Evolutionary conservation across 2,329 filamentous ascomycete genomes (phyloP).

Genomic region (Xylaria polymorpha): DNA sequence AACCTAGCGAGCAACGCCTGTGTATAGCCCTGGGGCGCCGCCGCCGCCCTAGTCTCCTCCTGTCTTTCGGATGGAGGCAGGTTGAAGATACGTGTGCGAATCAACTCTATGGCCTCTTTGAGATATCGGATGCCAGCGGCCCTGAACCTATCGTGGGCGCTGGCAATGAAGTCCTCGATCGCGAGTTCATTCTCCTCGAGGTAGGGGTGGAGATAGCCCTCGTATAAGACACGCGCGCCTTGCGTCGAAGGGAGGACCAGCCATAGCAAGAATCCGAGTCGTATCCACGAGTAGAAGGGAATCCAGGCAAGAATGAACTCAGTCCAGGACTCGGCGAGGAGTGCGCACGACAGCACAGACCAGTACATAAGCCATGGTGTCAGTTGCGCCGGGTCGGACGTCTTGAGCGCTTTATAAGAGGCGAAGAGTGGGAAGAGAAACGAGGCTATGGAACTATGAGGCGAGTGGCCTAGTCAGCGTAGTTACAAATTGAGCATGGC

Average conservation of each 20-base stretch:
- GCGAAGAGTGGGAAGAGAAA: slow-evolving; percentile 96
- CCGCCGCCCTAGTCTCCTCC: slow-evolving; percentile 55
- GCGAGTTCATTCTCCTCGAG: slow-evolving; percentile 85
- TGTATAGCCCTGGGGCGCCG: slow-evolving; percentile 72
- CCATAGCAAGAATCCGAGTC: slow-evolving; percentile 88
- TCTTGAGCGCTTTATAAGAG: slow-evolving; percentile 97
- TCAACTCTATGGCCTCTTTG: slow-evolving; percentile 74
- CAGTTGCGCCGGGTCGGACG: slow-evolving; percentile 86
- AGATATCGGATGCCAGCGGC: slow-evolving; percentile 81
- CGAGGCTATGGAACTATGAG: slow-evolving; percentile 79
- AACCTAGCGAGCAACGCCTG: slow-evolving; percentile 87
- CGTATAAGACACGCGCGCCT: slow-evolving; percentile 87
- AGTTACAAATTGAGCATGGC: background rate
- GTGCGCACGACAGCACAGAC: slow-evolving; percentile 86
- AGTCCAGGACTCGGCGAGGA: slow-evolving; percentile 87
- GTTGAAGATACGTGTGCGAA: slow-evolving; percentile 83
- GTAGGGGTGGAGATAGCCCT: slow-evolving; percentile 87
- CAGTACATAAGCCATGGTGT: slow-evolving; percentile 99
- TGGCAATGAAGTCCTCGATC: slow-evolving; percentile 91
- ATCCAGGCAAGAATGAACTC: slow-evolving; percentile 90
- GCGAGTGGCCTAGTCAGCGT: slow-evolving; percentile 22
- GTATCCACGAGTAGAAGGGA: slow-evolving; percentile 93
- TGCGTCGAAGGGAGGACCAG: slow-evolving; percentile 98
- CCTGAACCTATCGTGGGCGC: slow-evolving; percentile 81
- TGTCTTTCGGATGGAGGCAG: slow-evolving; percentile 67